These are phyloP conservation scores for Phytopythium delawarense DNA, from an alignment of 352 stramenopile species.

Conservation along the genomic window DNA sequence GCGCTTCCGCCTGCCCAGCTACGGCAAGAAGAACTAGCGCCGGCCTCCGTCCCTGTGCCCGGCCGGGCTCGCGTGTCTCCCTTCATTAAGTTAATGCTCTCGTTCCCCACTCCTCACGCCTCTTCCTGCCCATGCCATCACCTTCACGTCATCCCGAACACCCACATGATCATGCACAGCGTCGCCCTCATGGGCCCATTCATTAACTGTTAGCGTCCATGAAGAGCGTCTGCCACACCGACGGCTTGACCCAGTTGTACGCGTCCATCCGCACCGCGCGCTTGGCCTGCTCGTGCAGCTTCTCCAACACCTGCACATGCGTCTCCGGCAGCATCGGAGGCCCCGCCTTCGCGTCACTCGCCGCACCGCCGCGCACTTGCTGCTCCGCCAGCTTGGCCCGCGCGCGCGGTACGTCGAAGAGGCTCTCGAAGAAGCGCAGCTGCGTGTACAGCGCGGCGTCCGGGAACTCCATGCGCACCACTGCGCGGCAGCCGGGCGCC, in stretches of 20 bases:
- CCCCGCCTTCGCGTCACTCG: slow-evolving; percentile 19
- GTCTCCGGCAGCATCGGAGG: slow-evolving; percentile 49
- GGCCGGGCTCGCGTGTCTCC: no score
- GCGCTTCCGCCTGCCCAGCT: slow-evolving; percentile 62
- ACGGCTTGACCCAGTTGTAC: slow-evolving; percentile 94
- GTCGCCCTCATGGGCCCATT: not conserved
- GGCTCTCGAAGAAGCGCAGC: slow-evolving; percentile 95
- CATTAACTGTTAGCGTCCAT: slow-evolving; percentile 23
- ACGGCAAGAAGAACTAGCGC: slow-evolving; percentile 73
- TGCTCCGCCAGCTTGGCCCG: slow-evolving; percentile 80
- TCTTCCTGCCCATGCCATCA: no score
- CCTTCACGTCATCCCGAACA: no score
- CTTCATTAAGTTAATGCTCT: no score
- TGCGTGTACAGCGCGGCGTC: slow-evolving; percentile 94
- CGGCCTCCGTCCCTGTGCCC: not conserved
- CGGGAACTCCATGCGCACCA: slow-evolving; percentile 84
- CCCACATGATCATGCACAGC: no score
- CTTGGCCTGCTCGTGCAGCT: slow-evolving; percentile 75
- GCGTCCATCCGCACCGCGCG: slow-evolving; percentile 81
- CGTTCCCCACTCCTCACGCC: no score
- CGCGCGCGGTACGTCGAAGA: slow-evolving; percentile 93
- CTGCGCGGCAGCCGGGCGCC: slow-evolving; percentile 88
- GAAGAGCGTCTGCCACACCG: slow-evolving; percentile 87
- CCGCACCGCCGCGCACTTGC: slow-evolving; percentile 31
- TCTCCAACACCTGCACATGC: slow-evolving; percentile 72